These are phyloP conservation scores for Hemisphaericaspora subhashii DNA, from an alignment of 1,139 yeast species.

Conservation along the genomic window DNA sequence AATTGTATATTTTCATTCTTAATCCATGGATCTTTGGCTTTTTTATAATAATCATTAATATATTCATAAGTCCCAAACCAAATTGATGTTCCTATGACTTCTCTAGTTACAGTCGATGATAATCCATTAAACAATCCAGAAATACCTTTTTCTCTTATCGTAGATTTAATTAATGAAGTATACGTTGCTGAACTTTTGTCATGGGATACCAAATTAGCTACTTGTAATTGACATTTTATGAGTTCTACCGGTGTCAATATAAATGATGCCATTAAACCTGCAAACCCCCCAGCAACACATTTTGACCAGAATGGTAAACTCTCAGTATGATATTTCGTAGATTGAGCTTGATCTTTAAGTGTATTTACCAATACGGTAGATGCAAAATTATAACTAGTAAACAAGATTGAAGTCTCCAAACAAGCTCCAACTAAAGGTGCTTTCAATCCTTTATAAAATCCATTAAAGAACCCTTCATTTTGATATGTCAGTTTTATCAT, in stretches of 20 bases:
- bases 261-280: constrained; percentile 83
- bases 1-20: constrained; percentile 50
- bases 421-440: constrained; percentile 90
- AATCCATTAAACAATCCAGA: constrained; percentile 77
- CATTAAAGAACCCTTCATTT: constrained; percentile 62
- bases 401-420: constrained; percentile 60
- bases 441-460: constrained; percentile 60
- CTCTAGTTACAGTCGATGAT: constrained; percentile 78
- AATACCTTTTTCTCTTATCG: constrained; percentile 55
- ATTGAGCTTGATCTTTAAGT: constrained; percentile 8
- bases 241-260: constrained; percentile 88
- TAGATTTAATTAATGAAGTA: constrained; percentile 38
- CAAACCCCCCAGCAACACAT: constrained; percentile 69
- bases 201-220: constrained; percentile 44
- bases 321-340: constrained; percentile 14
- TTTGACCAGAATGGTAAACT: constrained; percentile 39
- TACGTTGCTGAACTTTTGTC: constrained; percentile 16
- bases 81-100: constrained; percentile 85
- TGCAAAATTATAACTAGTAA: constrained; percentile 65
- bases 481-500: constrained; percentile 61
- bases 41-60: constrained; percentile 40
- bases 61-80: constrained; percentile 92
- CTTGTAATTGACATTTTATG: constrained; percentile 86
- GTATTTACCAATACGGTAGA: constrained; percentile 62
- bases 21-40: constrained; percentile 17